These are phyloP conservation scores for Saturnispora mendoncae DNA, from an alignment of 805 yeast genomes.

Conservation along the genomic window DNA sequence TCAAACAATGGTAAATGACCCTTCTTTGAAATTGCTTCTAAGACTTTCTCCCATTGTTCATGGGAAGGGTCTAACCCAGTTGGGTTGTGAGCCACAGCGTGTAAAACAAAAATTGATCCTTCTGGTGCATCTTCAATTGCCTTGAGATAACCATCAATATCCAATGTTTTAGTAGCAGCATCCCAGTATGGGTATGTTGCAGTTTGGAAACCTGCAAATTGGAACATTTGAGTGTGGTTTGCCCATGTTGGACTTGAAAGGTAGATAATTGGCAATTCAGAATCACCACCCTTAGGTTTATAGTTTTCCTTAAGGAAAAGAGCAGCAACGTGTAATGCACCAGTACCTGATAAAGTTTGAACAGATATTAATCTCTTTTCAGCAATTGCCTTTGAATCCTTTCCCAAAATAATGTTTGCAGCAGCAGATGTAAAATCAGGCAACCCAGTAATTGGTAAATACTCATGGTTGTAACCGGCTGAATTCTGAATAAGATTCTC, in stretches of 20 bases:
- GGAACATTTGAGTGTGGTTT: slow-evolving; percentile 81
- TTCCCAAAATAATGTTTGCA: slow-evolving; percentile 64
- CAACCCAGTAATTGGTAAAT: slow-evolving; percentile 73
- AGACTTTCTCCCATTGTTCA: slow-evolving; percentile 70
- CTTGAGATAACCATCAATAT: slow-evolving; percentile 56
- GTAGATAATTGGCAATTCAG: slow-evolving; percentile 40
- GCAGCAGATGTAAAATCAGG: slow-evolving; percentile 61
- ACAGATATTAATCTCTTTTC: slow-evolving; percentile 48
- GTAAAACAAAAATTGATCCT: slow-evolving; percentile 77
- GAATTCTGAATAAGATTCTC: slow-evolving; percentile 54
- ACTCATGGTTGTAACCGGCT: slow-evolving; percentile 72
- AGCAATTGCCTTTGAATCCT: slow-evolving; percentile 42
- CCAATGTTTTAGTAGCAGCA: slow-evolving; percentile 55
- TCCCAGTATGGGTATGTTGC: slow-evolving; percentile 84
- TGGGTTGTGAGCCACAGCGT: slow-evolving; percentile 97
- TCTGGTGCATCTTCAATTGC: slow-evolving; percentile 58
- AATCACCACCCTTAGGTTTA: slow-evolving; percentile 22
- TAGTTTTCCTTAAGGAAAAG: slow-evolving; percentile 48
- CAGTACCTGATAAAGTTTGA: slow-evolving; percentile 81
- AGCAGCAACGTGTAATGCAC: slow-evolving; percentile 88
- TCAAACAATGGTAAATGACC: slow-evolving; percentile 81
- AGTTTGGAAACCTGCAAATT: slow-evolving; percentile 56
- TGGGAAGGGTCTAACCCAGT: slow-evolving; percentile 90
- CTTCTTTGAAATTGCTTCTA: slow-evolving; percentile 48
- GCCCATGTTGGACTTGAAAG: slow-evolving; percentile 96